Conservation (phyloP, 225 moss, liverwort and hornwort species). For the Physcomitrium patens region DNA sequence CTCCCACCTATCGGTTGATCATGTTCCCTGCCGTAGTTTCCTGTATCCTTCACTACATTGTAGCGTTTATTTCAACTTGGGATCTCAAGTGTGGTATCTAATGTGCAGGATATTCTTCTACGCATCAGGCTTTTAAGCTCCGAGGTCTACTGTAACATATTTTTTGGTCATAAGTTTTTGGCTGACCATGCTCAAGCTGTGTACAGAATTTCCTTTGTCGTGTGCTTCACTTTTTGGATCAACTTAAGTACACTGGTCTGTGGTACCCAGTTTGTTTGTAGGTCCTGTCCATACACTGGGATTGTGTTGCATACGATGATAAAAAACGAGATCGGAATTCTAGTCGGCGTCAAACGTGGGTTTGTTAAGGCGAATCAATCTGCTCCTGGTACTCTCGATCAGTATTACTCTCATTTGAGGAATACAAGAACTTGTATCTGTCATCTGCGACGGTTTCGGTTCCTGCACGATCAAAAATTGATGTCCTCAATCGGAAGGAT, state of each 20-base stretch:
- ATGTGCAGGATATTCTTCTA: constrained; percentile 41
- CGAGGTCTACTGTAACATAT: constrained; percentile 52
- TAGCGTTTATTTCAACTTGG: constrained; percentile 23
- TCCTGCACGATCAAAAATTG: no score
- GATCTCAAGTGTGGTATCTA: constrained; percentile 29
- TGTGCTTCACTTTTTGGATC: constrained; percentile 18
- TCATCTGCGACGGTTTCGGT: no score
- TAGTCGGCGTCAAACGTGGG: neutral
- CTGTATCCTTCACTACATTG: constrained; percentile 39
- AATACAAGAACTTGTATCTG: no score
- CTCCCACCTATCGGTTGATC: constrained; percentile 20
- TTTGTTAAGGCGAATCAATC: no score
- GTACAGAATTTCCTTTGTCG: constrained; percentile 23
- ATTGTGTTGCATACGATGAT: neutral
- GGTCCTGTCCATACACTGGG: neutral
- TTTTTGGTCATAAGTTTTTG: constrained; percentile 45
- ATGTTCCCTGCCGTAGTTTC: constrained; percentile 29
- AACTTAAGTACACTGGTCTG: neutral
- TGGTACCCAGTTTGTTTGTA: neutral
- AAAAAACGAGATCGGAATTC: neutral
- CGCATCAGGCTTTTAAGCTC: constrained; percentile 46
- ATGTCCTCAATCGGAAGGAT: no score
- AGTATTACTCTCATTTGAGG: no score
- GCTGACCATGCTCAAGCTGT: constrained; percentile 51
- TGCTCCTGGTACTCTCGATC: no score